phyloP scores from a whole-genome alignment of 257 asterid genomes.

The Solanum ossicruentum region DNA sequence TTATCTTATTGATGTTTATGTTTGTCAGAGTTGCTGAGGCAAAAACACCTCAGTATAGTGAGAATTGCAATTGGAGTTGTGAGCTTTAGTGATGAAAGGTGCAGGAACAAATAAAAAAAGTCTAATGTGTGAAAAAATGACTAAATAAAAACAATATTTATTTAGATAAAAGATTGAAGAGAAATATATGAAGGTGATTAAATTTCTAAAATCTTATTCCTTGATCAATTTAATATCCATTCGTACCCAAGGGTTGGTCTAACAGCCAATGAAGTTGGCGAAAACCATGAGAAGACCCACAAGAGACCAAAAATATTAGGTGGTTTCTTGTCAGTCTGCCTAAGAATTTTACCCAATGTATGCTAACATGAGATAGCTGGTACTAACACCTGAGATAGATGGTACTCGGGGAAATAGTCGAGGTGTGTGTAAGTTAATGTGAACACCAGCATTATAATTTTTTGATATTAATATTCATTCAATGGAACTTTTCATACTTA shows the following conservation, averaged over 20 bases:
- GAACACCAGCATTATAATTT: not conserved
- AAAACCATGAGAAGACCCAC: not conserved
- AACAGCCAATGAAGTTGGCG: not conserved
- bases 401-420: not conserved
- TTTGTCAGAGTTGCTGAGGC: not conserved
- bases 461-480: not conserved
- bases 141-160: not conserved
- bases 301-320: not conserved
- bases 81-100: not conserved
- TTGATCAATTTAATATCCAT: not conserved
- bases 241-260: not conserved
- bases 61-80: not conserved
- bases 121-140: not conserved
- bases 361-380: not conserved
- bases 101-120: not conserved
- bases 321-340: not conserved
- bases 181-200: not conserved
- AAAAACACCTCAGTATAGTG: not conserved
- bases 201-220: not conserved
- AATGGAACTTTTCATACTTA: not conserved
- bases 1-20: not conserved
- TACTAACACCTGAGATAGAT: not conserved
- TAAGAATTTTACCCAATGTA: not conserved
- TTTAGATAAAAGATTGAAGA: not conserved
- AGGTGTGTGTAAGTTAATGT: not conserved